Base-by-base conservation (phyloP, 2,329 filamentous ascomycete species). In the Apiospora pterosperma region DNA sequence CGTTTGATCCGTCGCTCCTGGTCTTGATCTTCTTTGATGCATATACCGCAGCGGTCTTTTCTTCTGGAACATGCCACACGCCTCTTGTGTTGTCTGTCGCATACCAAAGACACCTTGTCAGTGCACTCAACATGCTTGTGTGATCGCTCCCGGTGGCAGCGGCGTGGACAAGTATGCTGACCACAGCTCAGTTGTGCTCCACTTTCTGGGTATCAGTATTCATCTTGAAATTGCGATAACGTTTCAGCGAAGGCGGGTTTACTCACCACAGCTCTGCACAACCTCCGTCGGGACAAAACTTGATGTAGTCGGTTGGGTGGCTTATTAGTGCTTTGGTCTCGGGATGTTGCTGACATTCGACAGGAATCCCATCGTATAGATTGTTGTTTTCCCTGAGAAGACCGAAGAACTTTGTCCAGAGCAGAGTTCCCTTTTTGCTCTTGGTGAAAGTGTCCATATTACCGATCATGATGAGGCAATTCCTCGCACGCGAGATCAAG, bases 401-500 rank as follows among this genome's bases (percentile, higher is more conserved):
- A 0, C 85, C 75, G 42, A 92, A 84, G 25, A 91, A 84, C 0
- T 80, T 80, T 0, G 68, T 68, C 90, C 90, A 93, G 0, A 84
- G 75, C 0, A 78, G 74, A 42, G 79, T 80, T 1, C 88, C 88
- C 70, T 88, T 89, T 31, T 80, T 80, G 67, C 83, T 85, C 2
- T 79, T 77, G 70, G 86, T 81, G 68, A 92, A 93, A 0, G 91
- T 93, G 0, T 85, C 76, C 63, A 87, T 82, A 70, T 92, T 92
- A 0, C 91, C 90, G 52, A 93, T 84, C 68, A 94, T 79, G n/a
- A 92, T 84, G 16, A 93, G 73, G 0, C 80, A 84, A 63, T 90
- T 78, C 1, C 89, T 81, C 0, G 91, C 90, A 65, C 91, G 80
- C 0, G 90, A 90, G 1, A 92, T 75, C 1, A 93, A 75, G 0